Conservation (phyloP, 768 basidiomycete genomes). For the Vishniacozyma victoriae region DNA sequence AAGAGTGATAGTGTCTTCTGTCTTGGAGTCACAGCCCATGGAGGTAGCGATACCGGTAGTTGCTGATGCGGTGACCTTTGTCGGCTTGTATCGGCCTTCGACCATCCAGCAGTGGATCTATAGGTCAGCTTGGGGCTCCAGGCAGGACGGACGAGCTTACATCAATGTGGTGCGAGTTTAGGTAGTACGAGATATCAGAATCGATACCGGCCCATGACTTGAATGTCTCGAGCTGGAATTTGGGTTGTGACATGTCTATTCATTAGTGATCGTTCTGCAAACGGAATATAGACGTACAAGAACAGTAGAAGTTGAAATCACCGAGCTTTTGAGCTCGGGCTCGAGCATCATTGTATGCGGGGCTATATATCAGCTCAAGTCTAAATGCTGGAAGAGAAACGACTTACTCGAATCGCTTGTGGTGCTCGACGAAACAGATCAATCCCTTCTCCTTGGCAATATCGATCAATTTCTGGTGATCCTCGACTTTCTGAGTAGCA, state of each 20-base stretch:
- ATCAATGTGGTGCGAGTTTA: slow-evolving; percentile 87
- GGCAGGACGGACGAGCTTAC: slow-evolving; percentile 6
- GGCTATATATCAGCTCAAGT: slow-evolving; percentile 44
- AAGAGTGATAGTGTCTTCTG: slow-evolving; percentile 92
- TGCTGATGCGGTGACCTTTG: slow-evolving; percentile 76
- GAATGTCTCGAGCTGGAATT: slow-evolving; percentile 90
- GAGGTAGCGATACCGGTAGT: slow-evolving; percentile 84
- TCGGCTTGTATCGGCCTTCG: slow-evolving; percentile 47
- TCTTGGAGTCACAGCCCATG: slow-evolving; percentile 61
- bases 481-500: slow-evolving; percentile 74
- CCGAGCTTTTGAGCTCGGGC: slow-evolving; percentile 64
- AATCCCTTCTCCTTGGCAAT: slow-evolving; percentile 74
- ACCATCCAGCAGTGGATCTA: slow-evolving; percentile 54
- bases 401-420: slow-evolving; percentile 52
- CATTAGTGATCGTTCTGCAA: not conserved
- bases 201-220: slow-evolving; percentile 91
- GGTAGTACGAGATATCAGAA: slow-evolving; percentile 90
- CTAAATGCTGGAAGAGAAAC: not conserved
- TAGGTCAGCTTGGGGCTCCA: slow-evolving; percentile 51
- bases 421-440: slow-evolving; percentile 86
- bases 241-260: slow-evolving; percentile 87
- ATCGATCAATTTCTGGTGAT: slow-evolving; percentile 71
- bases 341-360: slow-evolving; percentile 85
- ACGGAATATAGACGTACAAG: slow-evolving; percentile 48
- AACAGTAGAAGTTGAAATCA: slow-evolving; percentile 91